These are phyloP conservation scores for Fusarium sp. DNA, from an alignment of 2,329 filamentous ascomycete species.

Conservation along the genomic window DNA sequence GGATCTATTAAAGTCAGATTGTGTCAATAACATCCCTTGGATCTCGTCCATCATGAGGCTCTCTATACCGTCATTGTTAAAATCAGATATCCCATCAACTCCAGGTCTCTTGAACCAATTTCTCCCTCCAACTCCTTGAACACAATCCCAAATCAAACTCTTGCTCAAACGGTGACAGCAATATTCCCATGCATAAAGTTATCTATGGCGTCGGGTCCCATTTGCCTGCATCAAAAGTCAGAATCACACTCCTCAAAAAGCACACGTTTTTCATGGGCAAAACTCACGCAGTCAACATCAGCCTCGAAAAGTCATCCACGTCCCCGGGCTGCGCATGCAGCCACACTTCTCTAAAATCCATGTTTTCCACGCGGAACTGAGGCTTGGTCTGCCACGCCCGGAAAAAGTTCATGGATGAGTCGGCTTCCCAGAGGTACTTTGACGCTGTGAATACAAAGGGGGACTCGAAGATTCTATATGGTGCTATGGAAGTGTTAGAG, in stretches of 20 bases:
- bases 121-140: not conserved
- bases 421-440: slow-evolving; percentile 54
- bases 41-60: not conserved
- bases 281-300: slow-evolving; percentile 51
- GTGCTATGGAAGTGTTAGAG: slow-evolving; percentile 22
- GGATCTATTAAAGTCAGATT: not conserved
- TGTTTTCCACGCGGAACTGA: slow-evolving; percentile 47
- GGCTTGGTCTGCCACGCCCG: slow-evolving; percentile 55
- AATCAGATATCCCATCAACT: not conserved
- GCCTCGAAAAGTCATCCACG: slow-evolving; percentile 51
- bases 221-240: slow-evolving; percentile 42
- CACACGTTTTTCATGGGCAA: not conserved
- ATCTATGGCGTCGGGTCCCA: slow-evolving; percentile 48
- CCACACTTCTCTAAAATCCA: slow-evolving; percentile 51
- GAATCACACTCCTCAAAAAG: not conserved
- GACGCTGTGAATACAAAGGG: slow-evolving; percentile 50
- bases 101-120: not conserved
- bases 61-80: not conserved
- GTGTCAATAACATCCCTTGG: not conserved
- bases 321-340: slow-evolving; percentile 49
- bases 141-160: not conserved
- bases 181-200: slow-evolving; percentile 49
- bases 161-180: slow-evolving; percentile 20
- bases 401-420: slow-evolving; percentile 53
- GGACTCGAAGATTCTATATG: slow-evolving; percentile 29